These are phyloP conservation scores for Debaryomyces prosopidis DNA, from an alignment of 805 yeast genomes.

Conservation along the genomic window DNA sequence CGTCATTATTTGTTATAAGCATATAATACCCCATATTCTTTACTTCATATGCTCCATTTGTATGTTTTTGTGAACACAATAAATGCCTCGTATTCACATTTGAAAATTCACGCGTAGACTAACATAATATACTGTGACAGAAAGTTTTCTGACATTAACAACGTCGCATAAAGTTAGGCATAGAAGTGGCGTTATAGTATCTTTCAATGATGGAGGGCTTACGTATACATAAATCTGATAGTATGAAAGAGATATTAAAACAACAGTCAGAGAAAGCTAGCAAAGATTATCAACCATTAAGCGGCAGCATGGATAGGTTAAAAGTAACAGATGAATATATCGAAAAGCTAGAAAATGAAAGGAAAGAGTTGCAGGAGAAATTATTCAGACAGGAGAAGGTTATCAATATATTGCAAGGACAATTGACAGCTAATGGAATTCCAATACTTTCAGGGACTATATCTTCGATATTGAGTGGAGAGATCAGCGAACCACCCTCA, in stretches of 20 bases:
- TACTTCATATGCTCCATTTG: no score
- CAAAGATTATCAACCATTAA: not conserved
- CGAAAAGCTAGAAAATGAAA: conserved; percentile 36
- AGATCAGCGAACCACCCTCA: conserved; percentile 2
- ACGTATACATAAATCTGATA: not conserved
- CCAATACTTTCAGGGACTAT: not conserved
- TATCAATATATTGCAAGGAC: conserved; percentile 11
- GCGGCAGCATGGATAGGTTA: not conserved
- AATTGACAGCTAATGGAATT: conserved; percentile 7
- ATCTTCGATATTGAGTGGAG: conserved; percentile 1
- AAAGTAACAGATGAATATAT: conserved; percentile 28
- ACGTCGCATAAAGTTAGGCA: no score
- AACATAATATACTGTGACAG: no score
- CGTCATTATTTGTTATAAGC: no score
- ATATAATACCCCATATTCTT: no score
- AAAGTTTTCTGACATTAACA: no score
- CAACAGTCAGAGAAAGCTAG: not conserved
- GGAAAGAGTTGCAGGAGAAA: conserved; percentile 24
- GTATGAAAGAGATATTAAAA: not conserved
- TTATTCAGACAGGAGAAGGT: conserved; percentile 9
- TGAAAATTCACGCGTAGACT: no score
- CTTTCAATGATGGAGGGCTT: not conserved
- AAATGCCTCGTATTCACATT: no score
- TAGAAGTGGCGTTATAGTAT: no score
- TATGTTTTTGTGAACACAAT: no score